Base-by-base conservation (phyloP, 805 yeast genomes). In the Wickerhamiella azymoides region DNA sequence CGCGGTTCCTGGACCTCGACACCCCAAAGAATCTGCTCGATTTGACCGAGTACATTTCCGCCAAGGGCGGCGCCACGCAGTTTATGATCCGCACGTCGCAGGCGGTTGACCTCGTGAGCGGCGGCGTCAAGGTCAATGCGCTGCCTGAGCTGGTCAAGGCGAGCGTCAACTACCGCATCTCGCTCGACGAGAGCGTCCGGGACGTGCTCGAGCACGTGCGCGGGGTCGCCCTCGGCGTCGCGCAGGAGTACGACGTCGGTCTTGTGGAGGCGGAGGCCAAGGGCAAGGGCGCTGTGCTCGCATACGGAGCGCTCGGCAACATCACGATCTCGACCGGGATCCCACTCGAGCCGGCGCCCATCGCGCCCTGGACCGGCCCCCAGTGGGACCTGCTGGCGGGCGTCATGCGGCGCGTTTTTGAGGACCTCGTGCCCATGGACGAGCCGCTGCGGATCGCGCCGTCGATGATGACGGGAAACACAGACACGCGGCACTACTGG, bases 71-170 rank as follows among this genome's bases (percentile, higher is more conserved):
- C 13, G n/a, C n/a, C 18, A 49, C 54, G 33, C 64, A 69, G 45
- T 73, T 69, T 50, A 58, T 72, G 40, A 64, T 79, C 18, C 65
- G 69, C 49, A 81, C 89, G 1, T 71, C 84, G 4, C 83, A 77
- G 60, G 82, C 88, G 2, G 67, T 74, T 41, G 85, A 80, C 56
- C 68, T 79, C 26, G 66, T 83, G 47, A 59, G 63, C 14, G 92
- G 92, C 26, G 93, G 93, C 44, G 72, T 76, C 49, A 83, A 83
- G 62, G 69, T 79, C 27, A 83, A 83, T 58, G 85, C 89, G 1
- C 64, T 82, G 40, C 92, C 93, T 4, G 88, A 82, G 58, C 61
- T 67, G 26, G 74, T 74, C 6, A 59, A 64, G 26, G 65, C 76
- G 41, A 59, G 70, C 39, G 66, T 78, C 36, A 81, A 83, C 62